Evolutionary conservation across 2,329 filamentous ascomycete species (phyloP), one percentile per base, ranked within the genome.

Genomic region (Fusarium sambucinum): DNA sequence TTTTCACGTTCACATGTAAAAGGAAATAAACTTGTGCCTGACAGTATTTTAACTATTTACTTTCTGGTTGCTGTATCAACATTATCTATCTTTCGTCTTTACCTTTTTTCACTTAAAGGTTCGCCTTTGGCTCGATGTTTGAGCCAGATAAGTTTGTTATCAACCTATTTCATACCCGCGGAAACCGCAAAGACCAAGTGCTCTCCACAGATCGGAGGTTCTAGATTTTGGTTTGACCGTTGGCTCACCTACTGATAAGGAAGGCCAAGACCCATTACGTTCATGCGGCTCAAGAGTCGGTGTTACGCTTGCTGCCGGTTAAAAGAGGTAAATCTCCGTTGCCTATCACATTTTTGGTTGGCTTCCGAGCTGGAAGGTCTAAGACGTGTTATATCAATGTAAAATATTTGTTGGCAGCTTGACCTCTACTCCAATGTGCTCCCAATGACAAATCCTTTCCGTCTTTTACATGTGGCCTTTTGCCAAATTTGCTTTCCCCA

Each of bases 361-460:
- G 19, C 55, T 23, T 35, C 7, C 19, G 13, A 29, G 19, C 17
- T 53, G 52, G 17, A 32, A 45, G 16, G n/a, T 35, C 41, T 35
- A 37, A 41, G 25, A 50, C 51, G 29, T 38, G 46, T 29, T 54
- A 53, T 48, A 35, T 47, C 44, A 47, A 65, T 25, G 51, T 53
- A 35, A 38, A 35, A 38, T 57, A 47, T 50, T 62, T 59, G 48
- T 62, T 59, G 48, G 47, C 42, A 47, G 32, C 38, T 51, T 57
- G 35, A 38, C 60, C 63, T 57, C 27, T 59, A 72, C 69, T 72
- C 71, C 71, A 52, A 63, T 69, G 38, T 60, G 30, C 51, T 55
- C 42, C 51, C 53, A 67, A 63, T 59, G 40, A 32, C 42, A 65
- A 57, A 63, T 44, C 54, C 55, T 51, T 53, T 47, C 52, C 50